Percentiles rank a stretch among this genome's conserved stretches.
Conservation (phyloP, 768 basidiomycete genomes). For the Leccinum subtestaceum region DNA sequence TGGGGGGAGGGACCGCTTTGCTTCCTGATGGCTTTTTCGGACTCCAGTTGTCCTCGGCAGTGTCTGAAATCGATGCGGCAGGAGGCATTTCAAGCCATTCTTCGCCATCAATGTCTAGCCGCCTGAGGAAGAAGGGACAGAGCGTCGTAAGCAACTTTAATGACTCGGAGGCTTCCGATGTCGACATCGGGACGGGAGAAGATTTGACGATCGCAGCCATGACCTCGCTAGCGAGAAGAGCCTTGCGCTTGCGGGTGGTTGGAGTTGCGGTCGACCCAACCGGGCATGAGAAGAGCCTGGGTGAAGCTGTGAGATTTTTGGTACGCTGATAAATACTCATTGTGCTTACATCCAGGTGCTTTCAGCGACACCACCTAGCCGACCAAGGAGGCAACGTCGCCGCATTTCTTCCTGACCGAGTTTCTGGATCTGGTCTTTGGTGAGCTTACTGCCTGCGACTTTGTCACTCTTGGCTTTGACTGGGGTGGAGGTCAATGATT, state of each 20-base stretch:
- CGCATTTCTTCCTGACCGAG: slow-evolving; percentile 77
- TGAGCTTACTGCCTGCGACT: slow-evolving; percentile 45
- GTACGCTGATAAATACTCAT: background rate
- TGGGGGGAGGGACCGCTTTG: slow-evolving; percentile 30
- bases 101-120: slow-evolving; percentile 55
- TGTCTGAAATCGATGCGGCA: slow-evolving; percentile 18
- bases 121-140: slow-evolving; percentile 79
- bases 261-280: slow-evolving; percentile 50
- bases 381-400: slow-evolving; percentile 71
- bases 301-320: background rate
- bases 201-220: slow-evolving; percentile 71
- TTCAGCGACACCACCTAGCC: slow-evolving; percentile 79
- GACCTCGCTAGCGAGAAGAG: slow-evolving; percentile 66
- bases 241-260: slow-evolving; percentile 64
- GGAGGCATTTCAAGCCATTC: slow-evolving; percentile 53
- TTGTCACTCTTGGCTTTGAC: slow-evolving; percentile 49
- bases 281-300: slow-evolving; percentile 69
- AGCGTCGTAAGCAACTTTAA: slow-evolving; percentile 60
- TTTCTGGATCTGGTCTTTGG: slow-evolving; percentile 65
- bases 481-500: slow-evolving; percentile 66
- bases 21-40: slow-evolving; percentile 37
- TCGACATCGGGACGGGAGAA: slow-evolving; percentile 75
- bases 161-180: slow-evolving; percentile 75
- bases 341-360: slow-evolving; percentile 77
- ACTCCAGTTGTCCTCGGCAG: slow-evolving; percentile 23